Conservation (phyloP, 2,329 filamentous ascomycete species). For the Colletotrichum sp. region DNA sequence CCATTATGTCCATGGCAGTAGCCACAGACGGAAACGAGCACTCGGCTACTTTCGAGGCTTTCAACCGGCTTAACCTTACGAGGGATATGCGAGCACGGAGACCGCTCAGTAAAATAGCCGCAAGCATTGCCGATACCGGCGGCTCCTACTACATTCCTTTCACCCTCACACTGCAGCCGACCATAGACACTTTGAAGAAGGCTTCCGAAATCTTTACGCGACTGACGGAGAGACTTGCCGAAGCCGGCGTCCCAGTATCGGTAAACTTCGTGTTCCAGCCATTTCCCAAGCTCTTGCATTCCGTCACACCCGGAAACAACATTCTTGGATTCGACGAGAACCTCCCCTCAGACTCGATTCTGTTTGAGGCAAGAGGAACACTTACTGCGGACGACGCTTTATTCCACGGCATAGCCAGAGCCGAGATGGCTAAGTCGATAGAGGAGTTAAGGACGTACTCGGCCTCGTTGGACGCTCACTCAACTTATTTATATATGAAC, state of each 20-base stretch:
- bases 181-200: neutral
- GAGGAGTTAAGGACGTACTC: neutral
- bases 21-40: conserved; percentile 3
- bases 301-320: neutral
- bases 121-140: conserved; percentile 5
- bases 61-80: neutral
- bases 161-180: neutral
- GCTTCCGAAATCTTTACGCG: neutral
- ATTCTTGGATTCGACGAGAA: conserved; percentile 1
- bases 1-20: neutral
- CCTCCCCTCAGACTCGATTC: neutral
- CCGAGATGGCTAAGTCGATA: neutral
- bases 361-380: neutral
- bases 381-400: neutral
- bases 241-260: neutral
- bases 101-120: neutral
- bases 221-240: neutral
- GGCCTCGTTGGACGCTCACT: neutral
- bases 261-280: conserved; percentile 19
- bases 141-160: conserved; percentile 1
- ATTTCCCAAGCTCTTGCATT: conserved; percentile 9
- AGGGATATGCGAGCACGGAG: neutral
- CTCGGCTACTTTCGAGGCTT: neutral
- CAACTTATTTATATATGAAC: conserved; percentile 9
- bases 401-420: neutral